A percentile compares a stretch with the other conserved stretches of the same genome.
phyloP scores from a whole-genome alignment of 164 flowering plant genomes.

The Taxillus chinensis region DNA sequence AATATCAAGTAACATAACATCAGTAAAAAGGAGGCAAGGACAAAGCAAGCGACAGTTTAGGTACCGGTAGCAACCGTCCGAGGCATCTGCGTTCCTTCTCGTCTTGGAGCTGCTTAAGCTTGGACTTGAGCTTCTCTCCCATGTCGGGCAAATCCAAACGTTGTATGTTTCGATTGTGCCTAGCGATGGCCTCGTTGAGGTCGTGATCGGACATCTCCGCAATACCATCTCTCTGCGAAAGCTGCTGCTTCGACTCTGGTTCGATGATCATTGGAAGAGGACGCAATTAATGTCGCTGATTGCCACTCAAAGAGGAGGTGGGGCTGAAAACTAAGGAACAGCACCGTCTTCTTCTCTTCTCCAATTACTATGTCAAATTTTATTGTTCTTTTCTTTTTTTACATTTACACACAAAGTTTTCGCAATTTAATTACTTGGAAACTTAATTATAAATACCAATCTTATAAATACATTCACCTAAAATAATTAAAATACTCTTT shows the following conservation, averaged over 20 bases:
- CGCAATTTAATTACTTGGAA: too few species aligned
- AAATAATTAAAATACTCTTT: too few species aligned
- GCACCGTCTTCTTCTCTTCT: too few species aligned
- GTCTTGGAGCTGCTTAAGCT: slow-evolving; percentile 16
- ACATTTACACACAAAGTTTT: too few species aligned
- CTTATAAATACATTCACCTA: too few species aligned
- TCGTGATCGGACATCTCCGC: slow-evolving; percentile 15
- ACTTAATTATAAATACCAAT: too few species aligned
- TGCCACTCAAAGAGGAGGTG: background rate
- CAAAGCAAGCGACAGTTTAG: background rate
- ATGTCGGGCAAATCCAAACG: slow-evolving; percentile 19
- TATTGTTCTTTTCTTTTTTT: too few species aligned
- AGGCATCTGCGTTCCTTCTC: slow-evolving; percentile 27
- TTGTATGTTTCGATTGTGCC: background rate
- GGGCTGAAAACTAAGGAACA: too few species aligned
- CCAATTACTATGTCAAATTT: too few species aligned
- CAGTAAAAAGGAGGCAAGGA: background rate
- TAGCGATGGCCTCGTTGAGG: slow-evolving; percentile 14
- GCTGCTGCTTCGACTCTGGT: background rate
- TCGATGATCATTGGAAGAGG: background rate
- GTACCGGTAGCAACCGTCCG: slow-evolving; percentile 10
- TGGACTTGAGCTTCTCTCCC: slow-evolving; percentile 25
- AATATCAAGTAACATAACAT: too few species aligned
- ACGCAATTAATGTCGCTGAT: slow-evolving; percentile 1
- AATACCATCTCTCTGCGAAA: too few species aligned